Conservation (phyloP, 1,284 basidiomycete genomes). For the Leccinum subfulvum region DNA sequence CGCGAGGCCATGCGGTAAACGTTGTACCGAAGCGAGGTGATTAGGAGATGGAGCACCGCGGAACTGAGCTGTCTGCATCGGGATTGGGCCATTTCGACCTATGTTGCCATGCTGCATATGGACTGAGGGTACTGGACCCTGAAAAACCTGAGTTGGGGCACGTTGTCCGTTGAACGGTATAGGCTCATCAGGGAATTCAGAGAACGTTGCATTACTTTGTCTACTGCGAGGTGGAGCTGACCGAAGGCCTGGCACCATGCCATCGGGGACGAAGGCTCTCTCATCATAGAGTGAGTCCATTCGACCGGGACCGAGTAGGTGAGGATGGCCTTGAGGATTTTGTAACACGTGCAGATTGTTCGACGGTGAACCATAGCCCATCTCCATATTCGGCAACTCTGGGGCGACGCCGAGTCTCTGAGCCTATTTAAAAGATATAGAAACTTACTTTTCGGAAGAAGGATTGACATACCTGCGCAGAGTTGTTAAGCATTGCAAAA, state of each 20-base stretch:
- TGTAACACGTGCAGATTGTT: conserved; percentile 32
- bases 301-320: conserved; percentile 40
- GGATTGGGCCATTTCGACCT: conserved; percentile 51
- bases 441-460: background rate
- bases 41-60: conserved; percentile 70
- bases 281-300: conserved; percentile 73
- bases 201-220: conserved; percentile 55
- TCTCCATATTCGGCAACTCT: conserved; percentile 26
- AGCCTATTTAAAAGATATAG: conserved; percentile 22
- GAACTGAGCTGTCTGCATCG: conserved; percentile 61
- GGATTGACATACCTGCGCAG: conserved; percentile 28
- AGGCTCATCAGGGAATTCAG: conserved; percentile 61
- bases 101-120: conserved; percentile 50
- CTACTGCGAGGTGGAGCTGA: conserved; percentile 59
- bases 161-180: conserved; percentile 60
- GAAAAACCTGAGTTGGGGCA: conserved; percentile 54
- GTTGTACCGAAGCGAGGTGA: conserved; percentile 50
- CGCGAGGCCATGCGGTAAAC: conserved; percentile 78
- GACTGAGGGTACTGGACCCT: conserved; percentile 46
- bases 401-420: conserved; percentile 28
- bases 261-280: conserved; percentile 75
- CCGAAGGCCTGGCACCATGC: conserved; percentile 78
- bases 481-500: conserved; percentile 47
- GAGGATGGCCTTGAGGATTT: conserved; percentile 46
- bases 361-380: conserved; percentile 26